A percentile compares a stretch with the other conserved stretches of the same genome.
Conservation (phyloP, 2,329 filamentous ascomycete species). For the Penicillium sp. region DNA sequence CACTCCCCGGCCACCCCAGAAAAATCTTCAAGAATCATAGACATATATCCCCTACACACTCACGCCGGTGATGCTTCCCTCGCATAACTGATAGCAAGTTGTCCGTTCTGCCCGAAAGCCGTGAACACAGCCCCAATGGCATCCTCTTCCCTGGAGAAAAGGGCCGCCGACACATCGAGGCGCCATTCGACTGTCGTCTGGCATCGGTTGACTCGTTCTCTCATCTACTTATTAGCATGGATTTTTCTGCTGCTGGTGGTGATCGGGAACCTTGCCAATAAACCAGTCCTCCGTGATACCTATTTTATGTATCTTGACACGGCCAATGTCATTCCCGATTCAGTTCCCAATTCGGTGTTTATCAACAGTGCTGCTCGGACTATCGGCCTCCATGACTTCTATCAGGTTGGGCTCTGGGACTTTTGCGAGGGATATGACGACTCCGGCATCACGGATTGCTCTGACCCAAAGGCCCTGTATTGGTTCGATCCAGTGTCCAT, state of each 20-base stretch:
- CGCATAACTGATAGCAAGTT: neutral
- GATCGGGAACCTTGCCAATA: slow-evolving; percentile 68
- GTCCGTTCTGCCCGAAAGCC: too few relatives aligned
- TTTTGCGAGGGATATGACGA: slow-evolving; percentile 82
- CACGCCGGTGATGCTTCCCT: neutral
- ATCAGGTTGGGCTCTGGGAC: slow-evolving; percentile 86
- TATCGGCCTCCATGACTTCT: slow-evolving; percentile 88
- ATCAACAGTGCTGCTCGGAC: slow-evolving; percentile 85
- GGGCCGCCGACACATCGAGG: neutral
- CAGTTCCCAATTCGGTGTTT: slow-evolving; percentile 66
- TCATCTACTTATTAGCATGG: slow-evolving; percentile 69
- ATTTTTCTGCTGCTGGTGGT: slow-evolving; percentile 78
- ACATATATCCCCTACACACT: too few relatives aligned
- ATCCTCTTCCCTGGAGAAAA: slow-evolving; percentile 1
- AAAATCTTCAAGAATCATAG: neutral
- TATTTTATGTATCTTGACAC: slow-evolving; percentile 86
- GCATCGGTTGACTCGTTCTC: slow-evolving; percentile 61
- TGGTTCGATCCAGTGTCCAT: slow-evolving; percentile 91
- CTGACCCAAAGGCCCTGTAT: slow-evolving; percentile 64
- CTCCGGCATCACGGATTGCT: slow-evolving; percentile 69
- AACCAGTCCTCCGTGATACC: slow-evolving; percentile 60
- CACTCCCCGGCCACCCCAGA: too few relatives aligned
- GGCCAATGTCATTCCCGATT: slow-evolving; percentile 71
- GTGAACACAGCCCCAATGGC: slow-evolving; percentile 1
- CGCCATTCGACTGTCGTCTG: slow-evolving; percentile 39